A percentile compares a stretch with the other conserved stretches of the same genome.
phyloP scores from a whole-genome alignment of 257 asterid species.

The Anisodus acutangulus region DNA sequence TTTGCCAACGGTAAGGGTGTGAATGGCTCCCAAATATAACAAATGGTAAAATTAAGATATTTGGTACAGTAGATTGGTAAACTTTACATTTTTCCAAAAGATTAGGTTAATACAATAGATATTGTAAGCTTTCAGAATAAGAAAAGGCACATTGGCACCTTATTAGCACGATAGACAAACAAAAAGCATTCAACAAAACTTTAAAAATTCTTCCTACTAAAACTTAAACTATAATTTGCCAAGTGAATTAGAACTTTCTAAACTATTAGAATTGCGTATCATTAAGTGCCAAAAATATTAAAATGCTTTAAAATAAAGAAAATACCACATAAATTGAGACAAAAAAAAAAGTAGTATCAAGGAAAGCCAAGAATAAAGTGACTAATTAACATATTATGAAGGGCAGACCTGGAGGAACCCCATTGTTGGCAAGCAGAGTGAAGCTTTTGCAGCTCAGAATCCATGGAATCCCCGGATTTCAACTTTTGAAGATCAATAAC shows the following conservation, averaged over 20 bases:
- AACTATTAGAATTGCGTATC: not conserved
- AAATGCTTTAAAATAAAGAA: not conserved
- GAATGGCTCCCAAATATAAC: too few species aligned
- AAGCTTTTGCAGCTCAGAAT: slow-evolving; percentile 48
- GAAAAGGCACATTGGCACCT: too few species aligned
- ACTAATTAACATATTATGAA: not conserved
- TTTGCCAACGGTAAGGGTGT: too few species aligned
- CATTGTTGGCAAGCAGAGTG: slow-evolving; percentile 62
- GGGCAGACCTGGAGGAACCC: slow-evolving; percentile 62
- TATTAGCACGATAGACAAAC: too few species aligned
- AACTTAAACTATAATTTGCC: not conserved
- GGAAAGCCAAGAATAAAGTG: not conserved
- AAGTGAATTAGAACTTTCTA: not conserved
- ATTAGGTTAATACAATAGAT: not conserved
- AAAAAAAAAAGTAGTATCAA: not conserved
- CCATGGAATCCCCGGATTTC: slow-evolving; percentile 31
- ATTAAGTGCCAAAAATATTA: not conserved
- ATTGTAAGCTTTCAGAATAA: too few species aligned
- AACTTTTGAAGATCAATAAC: slow-evolving; percentile 45
- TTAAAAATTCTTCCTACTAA: too few species aligned
- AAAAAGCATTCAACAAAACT: too few species aligned
- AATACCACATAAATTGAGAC: too few species aligned
- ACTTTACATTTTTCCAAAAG: not conserved
- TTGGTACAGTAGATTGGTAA: not conserved
- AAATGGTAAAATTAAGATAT: too few species aligned